phyloP scores from a whole-genome alignment of 495 filamentous ascomycete genomes.

The Hypoxylon lenormandii region DNA sequence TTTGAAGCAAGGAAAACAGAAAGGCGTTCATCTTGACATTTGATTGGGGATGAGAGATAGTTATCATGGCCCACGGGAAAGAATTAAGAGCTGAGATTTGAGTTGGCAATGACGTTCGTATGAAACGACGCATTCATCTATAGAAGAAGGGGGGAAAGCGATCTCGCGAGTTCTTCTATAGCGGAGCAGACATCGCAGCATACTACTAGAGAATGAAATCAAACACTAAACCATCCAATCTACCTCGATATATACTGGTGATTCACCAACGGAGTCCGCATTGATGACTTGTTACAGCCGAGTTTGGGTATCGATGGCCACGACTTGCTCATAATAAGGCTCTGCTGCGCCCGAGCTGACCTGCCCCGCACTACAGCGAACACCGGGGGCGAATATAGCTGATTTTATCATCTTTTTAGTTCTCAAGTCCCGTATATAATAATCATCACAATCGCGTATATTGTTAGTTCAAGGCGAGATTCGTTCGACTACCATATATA shows the following conservation, averaged over 20 bases:
- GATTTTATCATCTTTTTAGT: no score
- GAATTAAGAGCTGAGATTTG: constrained; percentile 2
- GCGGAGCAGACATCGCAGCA: constrained; percentile 20
- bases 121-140: constrained; percentile 24
- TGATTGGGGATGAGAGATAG: not conserved
- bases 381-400: no score
- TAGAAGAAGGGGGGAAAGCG: not conserved
- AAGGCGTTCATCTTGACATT: constrained; percentile 15
- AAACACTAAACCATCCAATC: not conserved
- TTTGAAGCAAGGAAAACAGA: not conserved
- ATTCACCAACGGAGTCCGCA: no score
- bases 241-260: not conserved
- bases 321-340: no score
- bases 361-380: no score
- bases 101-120: constrained; percentile 33
- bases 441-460: no score
- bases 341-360: no score
- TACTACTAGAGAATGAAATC: constrained; percentile 27
- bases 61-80: not conserved
- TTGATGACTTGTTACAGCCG: no score
- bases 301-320: no score
- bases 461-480: no score
- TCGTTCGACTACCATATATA: no score
- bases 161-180: constrained; percentile 19
- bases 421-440: no score